Conservation (phyloP, 441 rosid species). For the Erysimum cheiri region DNA sequence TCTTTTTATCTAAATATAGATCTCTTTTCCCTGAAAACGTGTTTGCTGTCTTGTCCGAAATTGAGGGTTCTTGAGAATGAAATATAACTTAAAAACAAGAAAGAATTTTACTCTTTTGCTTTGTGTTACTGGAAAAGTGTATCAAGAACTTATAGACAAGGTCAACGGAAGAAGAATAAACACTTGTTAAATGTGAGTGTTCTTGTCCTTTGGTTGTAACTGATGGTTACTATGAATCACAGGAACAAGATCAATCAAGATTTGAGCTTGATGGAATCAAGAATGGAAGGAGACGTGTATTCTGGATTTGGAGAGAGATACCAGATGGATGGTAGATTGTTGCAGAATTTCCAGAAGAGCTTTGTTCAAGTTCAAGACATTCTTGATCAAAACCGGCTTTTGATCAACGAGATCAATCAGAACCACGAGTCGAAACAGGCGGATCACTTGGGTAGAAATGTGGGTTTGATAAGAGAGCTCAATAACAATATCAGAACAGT, state of each 20-base stretch:
- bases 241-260: slow-evolving; percentile 30
- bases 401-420: slow-evolving; percentile 89
- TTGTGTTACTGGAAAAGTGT: slow-evolving; percentile 1
- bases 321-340: slow-evolving; percentile 64
- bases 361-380: slow-evolving; percentile 88
- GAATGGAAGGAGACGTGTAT: slow-evolving; percentile 76
- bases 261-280: slow-evolving; percentile 26
- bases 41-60: slow-evolving; percentile 25
- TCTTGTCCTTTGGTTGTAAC: not conserved
- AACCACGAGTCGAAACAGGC: slow-evolving; percentile 90
- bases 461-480: slow-evolving; percentile 86
- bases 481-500: slow-evolving; percentile 92
- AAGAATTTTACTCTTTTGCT: not conserved
- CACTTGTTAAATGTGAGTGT: not conserved
- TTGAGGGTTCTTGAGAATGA: slow-evolving; percentile 31
- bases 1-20: slow-evolving; percentile 27
- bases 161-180: slow-evolving; percentile 31
- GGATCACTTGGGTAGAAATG: slow-evolving; percentile 79
- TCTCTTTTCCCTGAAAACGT: slow-evolving; percentile 34
- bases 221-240: not conserved
- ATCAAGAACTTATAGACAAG: slow-evolving; percentile 22
- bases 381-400: slow-evolving; percentile 80
- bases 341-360: slow-evolving; percentile 79
- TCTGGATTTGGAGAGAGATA: slow-evolving; percentile 68
- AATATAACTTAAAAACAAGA: not conserved